Conservation (phyloP, 2,329 filamentous ascomycete species). For the Talaromyces sp. region DNA sequence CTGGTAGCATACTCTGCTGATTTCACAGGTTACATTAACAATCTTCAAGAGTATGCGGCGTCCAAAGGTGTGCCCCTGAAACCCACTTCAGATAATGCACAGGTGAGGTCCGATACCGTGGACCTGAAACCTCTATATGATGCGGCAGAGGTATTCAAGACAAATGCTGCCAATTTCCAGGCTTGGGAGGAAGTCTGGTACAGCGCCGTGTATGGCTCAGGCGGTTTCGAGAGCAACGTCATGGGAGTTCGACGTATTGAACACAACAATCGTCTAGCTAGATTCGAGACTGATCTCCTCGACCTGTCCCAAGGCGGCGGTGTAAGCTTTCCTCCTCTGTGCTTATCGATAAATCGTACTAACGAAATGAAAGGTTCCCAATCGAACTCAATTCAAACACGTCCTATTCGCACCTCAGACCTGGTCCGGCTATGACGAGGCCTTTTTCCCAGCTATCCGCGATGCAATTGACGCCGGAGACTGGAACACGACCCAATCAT, state of each 20-base stretch:
- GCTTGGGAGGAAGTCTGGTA: constrained; percentile 78
- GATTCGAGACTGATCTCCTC: constrained; percentile 77
- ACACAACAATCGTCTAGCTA: constrained; percentile 74
- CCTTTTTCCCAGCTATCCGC: constrained; percentile 76
- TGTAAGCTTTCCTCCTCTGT: constrained; percentile 53
- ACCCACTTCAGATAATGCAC: constrained; percentile 11
- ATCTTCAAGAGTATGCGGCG: constrained; percentile 63
- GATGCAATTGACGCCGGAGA: constrained; percentile 71
- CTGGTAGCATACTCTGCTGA: constrained; percentile 67
- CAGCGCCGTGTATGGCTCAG: constrained; percentile 62
- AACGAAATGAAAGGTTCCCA: constrained; percentile 59
- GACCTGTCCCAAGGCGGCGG: constrained; percentile 70
- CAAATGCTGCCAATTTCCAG: constrained; percentile 62
- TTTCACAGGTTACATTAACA: constrained; percentile 62
- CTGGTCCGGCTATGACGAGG: constrained; percentile 66
- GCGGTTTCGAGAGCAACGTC: constrained; percentile 70
- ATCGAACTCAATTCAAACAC: constrained; percentile 90
- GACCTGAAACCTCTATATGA: constrained; percentile 59
- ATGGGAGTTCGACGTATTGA: constrained; percentile 64
- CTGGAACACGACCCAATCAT: constrained; percentile 63
- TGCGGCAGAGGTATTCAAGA: constrained; percentile 59
- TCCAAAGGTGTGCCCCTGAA: constrained; percentile 46
- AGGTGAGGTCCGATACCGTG: constrained; percentile 32
- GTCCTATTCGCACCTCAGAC: constrained; percentile 79
- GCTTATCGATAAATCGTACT: neutral